A percentile compares a stretch with the other conserved stretches of the same genome.
These are phyloP conservation scores for Pistacia atlantica DNA, from an alignment of 345 rosid genomes.

Conservation along the genomic window DNA sequence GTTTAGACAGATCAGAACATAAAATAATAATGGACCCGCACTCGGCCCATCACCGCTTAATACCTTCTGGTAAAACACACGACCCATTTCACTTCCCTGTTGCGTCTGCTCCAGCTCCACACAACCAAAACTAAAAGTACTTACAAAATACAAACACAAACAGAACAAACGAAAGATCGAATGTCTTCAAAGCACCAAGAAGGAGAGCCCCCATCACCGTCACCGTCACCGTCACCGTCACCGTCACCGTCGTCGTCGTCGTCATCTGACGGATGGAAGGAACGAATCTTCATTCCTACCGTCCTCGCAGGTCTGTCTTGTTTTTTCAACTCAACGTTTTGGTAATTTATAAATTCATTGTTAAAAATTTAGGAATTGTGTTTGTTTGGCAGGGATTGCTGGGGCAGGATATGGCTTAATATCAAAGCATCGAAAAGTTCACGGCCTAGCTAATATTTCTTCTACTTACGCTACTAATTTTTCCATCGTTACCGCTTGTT, in stretches of 20 bases:
- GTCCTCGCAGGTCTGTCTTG: constrained; percentile 60
- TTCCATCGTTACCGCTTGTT: constrained; percentile 73
- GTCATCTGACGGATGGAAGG: constrained; percentile 50
- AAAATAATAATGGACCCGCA: too few species aligned
- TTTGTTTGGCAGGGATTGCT: constrained; percentile 42
- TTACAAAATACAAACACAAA: too few species aligned
- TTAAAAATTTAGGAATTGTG: background rate
- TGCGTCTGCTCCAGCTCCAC: background rate
- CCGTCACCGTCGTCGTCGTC: constrained; percentile 27
- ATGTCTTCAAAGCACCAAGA: constrained; percentile 41
- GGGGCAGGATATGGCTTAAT: constrained; percentile 77
- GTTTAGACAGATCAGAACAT: too few species aligned
- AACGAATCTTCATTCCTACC: constrained; percentile 56
- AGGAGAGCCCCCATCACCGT: constrained; percentile 27
- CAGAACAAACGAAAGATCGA: background rate
- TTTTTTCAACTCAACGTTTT: too few species aligned
- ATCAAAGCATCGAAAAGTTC: constrained; percentile 61
- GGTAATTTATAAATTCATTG: too few species aligned
- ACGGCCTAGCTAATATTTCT: constrained; percentile 63
- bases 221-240: constrained; percentile 32
- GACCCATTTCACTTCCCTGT: background rate
- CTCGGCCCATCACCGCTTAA: background rate
- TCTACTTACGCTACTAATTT: constrained; percentile 66
- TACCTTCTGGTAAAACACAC: background rate
- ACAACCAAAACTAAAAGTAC: too few species aligned